Evolutionary conservation across 768 basidiomycete species (phyloP), one percentile per base, ranked within the genome.

Genomic region (Psilocybe cyanescens): DNA sequence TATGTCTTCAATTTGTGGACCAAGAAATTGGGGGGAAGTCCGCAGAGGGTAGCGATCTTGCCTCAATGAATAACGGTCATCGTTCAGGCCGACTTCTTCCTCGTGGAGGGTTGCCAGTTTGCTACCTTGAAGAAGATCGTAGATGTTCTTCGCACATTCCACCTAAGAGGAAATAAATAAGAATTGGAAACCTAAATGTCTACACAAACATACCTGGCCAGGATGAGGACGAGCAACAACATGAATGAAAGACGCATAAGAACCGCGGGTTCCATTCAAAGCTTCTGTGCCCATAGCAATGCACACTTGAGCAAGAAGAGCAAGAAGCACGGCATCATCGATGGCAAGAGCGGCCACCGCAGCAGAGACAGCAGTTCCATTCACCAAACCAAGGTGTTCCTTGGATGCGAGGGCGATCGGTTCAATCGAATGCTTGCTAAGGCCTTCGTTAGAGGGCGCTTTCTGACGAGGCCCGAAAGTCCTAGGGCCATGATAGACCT

Each of bases 211-310:
- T 60, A 83, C 83, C 76, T 92, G 91, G n/a, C 90, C 90, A 8
- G 90, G 89, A 71, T 92, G 91, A 28, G 92, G 92, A 16, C 92
- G 87, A 8, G 88, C 85, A 37, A 81, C 76, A 16, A 82, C 85
- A 70, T 92, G 91, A 57, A 93, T 90, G 77, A 93, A 94, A 0
- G 87, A 77, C 11, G 80, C 85, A 67, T 85, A 88, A 17, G 86
- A 87, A 30, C 81, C 88, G 45, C 84, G 82, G 7, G 83, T 80
- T 24, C 92, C 92, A 39, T 82, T 74, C 35, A 94, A 80, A 16
- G 90, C 91, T 69, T 94, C 92, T 1, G 88, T 88, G 19, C 89
- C 89, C 84, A 94, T 85, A 0, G 91, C 91, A 2, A 91, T 93
- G 72, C 85, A 86, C 4, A 90, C 83, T 72, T 91, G 89, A 1